Base-by-base conservation (phyloP, 305 asterid genomes). In the Fraxinus sp. region DNA sequence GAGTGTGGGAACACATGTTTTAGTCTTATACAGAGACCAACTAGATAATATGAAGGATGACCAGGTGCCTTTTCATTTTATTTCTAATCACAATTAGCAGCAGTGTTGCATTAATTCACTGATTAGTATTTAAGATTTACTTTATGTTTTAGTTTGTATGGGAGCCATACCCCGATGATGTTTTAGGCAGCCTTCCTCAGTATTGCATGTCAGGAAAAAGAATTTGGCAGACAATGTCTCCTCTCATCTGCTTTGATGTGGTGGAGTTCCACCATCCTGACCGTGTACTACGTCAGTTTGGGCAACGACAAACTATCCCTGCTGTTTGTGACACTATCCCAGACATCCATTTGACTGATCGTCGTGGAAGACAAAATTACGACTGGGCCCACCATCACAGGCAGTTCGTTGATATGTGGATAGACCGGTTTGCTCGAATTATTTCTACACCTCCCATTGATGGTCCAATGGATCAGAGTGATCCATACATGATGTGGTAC, bases 261-360 rank as follows among this genome's bases (percentile, higher is more conserved):
- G 93, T 94, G 76, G 97, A 94, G 89, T 86, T 94, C 87, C 93
- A 92, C 89, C 93, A 89, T 77, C 92, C 97, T 30, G 93, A 93
- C 62, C 95, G 94, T 16, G 97, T 86, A 30, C 82, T 94, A 75
- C 92, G 94, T 20, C 97, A 93, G 72, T 91, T 92, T 30, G 95
- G 95, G 78, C 97, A 93, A 78, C 91, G 73, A 66, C 97, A 93
- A 82, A 66, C 85, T 37, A 87, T 95, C 83, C 98, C 92, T 32
- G 82, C 87, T 7, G 37, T 83, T 81, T 95, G 97, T 80, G 97
- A 92, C 87, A 93, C 97, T 28, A 87, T 90, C 30, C 93, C 91
- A 0, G 97, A 94, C 79, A 92, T 93, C 77, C 94, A 94, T 83
- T 86, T 89, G 72, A 90, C 92, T 75, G 97, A 93, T 84, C 91